Percentiles rank a stretch among this genome's conserved stretches.
Conservation (phyloP, 2,329 filamentous ascomycete genomes). For the Trichoderma atroviride region DNA sequence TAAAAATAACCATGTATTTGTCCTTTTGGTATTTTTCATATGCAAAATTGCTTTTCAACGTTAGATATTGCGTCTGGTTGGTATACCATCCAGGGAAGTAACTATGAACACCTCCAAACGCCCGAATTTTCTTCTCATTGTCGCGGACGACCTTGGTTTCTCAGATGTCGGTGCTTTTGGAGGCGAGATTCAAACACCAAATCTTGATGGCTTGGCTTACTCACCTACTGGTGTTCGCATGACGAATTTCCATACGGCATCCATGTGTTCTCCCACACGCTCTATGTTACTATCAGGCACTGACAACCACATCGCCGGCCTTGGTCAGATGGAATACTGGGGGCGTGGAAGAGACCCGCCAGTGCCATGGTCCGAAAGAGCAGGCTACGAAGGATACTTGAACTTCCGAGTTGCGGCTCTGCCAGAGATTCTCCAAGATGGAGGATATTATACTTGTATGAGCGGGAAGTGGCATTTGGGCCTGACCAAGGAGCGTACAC, state of each 20-base stretch:
- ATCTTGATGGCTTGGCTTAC: constrained; percentile 41
- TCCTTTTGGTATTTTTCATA: not conserved
- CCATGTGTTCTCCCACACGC: constrained; percentile 65
- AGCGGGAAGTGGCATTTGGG: constrained; percentile 67
- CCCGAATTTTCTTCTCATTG: constrained; percentile 41
- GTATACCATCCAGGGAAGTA: not conserved
- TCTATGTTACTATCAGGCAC: constrained; percentile 64
- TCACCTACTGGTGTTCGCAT: constrained; percentile 51
- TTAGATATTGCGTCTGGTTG: not conserved
- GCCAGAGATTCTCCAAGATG: constrained; percentile 60
- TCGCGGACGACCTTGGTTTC: constrained; percentile 41
- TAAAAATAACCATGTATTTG: not conserved
- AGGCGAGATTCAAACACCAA: constrained; percentile 39
- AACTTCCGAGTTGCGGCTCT: constrained; percentile 59
- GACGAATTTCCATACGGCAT: constrained; percentile 54
- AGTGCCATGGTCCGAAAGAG: constrained; percentile 32
- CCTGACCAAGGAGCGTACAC: constrained; percentile 58
- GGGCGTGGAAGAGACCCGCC: constrained; percentile 18
- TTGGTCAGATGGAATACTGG: constrained; percentile 35
- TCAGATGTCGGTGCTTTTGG: constrained; percentile 38
- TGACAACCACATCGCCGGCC: constrained; percentile 61
- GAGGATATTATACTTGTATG: constrained; percentile 63
- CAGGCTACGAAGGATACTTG: constrained; percentile 66
- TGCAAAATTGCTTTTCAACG: not conserved
- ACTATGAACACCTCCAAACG: constrained; percentile 29